phyloP scores from a whole-genome alignment of 306 rosid species.

The Astragalus membranaceus region DNA sequence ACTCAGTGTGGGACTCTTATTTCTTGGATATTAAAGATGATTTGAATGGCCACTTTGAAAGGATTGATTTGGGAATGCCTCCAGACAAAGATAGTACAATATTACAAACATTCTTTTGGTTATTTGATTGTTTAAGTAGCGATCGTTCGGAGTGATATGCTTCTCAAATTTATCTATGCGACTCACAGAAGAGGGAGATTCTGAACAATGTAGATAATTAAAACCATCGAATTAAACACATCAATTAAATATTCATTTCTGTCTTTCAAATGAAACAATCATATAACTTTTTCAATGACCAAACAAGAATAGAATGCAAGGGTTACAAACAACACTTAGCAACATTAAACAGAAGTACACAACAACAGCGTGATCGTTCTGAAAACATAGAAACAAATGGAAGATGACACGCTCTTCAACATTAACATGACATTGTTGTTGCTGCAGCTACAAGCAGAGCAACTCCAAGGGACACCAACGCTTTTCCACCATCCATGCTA shows the following conservation, averaged over 20 bases:
- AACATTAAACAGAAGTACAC: slow-evolving; percentile 11
- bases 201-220: not conserved
- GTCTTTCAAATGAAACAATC: slow-evolving; percentile 8
- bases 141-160: not conserved
- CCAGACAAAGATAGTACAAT: too few relatives aligned
- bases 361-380: not conserved
- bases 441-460: slow-evolving; percentile 9
- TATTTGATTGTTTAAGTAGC: not conserved
- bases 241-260: slow-evolving; percentile 8
- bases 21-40: too few relatives aligned
- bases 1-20: too few relatives aligned
- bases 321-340: not conserved
- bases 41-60: too few relatives aligned
- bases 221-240: not conserved
- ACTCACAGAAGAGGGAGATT: not conserved
- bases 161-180: not conserved
- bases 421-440: not conserved
- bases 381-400: not conserved
- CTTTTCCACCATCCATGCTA: not conserved
- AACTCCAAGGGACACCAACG: slow-evolving; percentile 20
- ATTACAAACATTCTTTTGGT: not conserved
- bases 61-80: too few relatives aligned
- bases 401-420: not conserved
- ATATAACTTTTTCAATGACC: slow-evolving; percentile 4
- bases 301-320: slow-evolving; percentile 8